Conservation (phyloP, 805 yeast species). For the Candida pseudofarinosa region DNA sequence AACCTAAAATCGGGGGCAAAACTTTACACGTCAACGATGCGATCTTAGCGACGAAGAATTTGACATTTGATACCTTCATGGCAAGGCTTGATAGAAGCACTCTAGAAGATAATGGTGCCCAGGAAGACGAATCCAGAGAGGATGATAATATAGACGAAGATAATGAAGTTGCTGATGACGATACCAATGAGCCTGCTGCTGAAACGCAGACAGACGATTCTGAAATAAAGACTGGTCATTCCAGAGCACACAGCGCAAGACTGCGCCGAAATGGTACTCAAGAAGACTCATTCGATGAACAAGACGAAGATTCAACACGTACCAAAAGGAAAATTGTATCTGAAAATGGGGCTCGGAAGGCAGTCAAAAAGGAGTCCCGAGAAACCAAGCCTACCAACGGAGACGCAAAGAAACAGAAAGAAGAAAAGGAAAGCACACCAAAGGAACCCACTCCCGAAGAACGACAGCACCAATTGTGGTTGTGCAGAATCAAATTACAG, state of each 20-base stretch:
- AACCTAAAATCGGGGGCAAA: slow-evolving; percentile 21
- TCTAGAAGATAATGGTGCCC: slow-evolving; percentile 21
- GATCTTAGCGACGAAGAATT: slow-evolving; percentile 31
- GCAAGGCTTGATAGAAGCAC: slow-evolving; percentile 16
- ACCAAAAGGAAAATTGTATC: not conserved
- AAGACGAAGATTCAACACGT: not conserved
- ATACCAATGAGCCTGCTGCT: slow-evolving; percentile 12
- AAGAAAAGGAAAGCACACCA: slow-evolving; percentile 2
- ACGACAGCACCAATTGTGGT: slow-evolving; percentile 43
- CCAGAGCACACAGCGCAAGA: not conserved
- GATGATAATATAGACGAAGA: slow-evolving; percentile 13
- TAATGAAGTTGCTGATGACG: slow-evolving; percentile 12
- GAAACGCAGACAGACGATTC: slow-evolving; percentile 22
- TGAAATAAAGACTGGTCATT: slow-evolving; percentile 11
- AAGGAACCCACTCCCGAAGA: slow-evolving; percentile 30
- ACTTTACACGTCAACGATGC: slow-evolving; percentile 35
- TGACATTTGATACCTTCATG: slow-evolving; percentile 36
- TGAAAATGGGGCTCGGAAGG: not conserved
- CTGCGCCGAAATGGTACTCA: slow-evolving; percentile 5
- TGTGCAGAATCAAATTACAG: slow-evolving; percentile 47
- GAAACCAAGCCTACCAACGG: not conserved
- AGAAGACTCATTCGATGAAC: slow-evolving; percentile 1
- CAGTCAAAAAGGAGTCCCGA: not conserved
- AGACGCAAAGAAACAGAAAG: not conserved
- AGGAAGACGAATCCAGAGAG: slow-evolving; percentile 13